A percentile compares a stretch with the other conserved stretches of the same genome.
Evolutionary conservation across 164 flowering plant genomes (phyloP).

Genomic region (Liquidambar formosana): DNA sequence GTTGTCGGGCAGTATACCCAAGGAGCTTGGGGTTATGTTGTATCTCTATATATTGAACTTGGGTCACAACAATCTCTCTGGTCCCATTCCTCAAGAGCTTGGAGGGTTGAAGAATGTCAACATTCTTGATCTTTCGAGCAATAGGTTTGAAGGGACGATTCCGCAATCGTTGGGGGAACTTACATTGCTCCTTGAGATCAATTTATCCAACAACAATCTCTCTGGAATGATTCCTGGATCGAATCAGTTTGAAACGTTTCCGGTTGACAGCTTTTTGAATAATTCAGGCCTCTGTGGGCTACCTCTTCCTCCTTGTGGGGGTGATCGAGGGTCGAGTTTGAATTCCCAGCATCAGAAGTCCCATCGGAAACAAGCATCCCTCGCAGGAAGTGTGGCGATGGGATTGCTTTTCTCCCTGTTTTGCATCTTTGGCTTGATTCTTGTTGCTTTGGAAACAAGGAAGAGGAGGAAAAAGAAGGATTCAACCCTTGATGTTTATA

Average conservation of each 20-base stretch:
- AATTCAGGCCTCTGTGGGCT: constrained; percentile 86
- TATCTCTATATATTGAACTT: constrained; percentile 68
- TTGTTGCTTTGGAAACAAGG: constrained; percentile 58
- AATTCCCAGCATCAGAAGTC: constrained; percentile 45
- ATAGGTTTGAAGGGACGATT: constrained; percentile 63
- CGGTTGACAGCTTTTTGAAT: constrained; percentile 47
- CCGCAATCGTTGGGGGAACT: constrained; percentile 65
- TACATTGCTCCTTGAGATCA: constrained; percentile 55
- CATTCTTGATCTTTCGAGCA: constrained; percentile 79
- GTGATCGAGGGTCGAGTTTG: constrained; percentile 13
- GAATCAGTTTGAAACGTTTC: constrained; percentile 76
- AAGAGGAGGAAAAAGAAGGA: constrained; percentile 73
- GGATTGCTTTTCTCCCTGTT: constrained; percentile 76
- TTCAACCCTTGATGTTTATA: constrained; percentile 47
- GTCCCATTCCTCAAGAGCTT: constrained; percentile 69
- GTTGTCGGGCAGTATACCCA: constrained; percentile 71
- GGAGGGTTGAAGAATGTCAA: constrained; percentile 56
- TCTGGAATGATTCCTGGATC: constrained; percentile 71
- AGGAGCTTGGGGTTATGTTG: constrained; percentile 72
- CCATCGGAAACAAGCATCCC: constrained; percentile 58
- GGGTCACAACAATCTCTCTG: constrained; percentile 85
- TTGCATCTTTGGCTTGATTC: constrained; percentile 70
- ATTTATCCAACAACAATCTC: constrained; percentile 76
- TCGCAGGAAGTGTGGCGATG: constrained; percentile 89
- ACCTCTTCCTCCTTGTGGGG: constrained; percentile 66